Evolutionary conservation across 306 rosid genomes (phyloP).

Genomic region (Acmispon strigosus): DNA sequence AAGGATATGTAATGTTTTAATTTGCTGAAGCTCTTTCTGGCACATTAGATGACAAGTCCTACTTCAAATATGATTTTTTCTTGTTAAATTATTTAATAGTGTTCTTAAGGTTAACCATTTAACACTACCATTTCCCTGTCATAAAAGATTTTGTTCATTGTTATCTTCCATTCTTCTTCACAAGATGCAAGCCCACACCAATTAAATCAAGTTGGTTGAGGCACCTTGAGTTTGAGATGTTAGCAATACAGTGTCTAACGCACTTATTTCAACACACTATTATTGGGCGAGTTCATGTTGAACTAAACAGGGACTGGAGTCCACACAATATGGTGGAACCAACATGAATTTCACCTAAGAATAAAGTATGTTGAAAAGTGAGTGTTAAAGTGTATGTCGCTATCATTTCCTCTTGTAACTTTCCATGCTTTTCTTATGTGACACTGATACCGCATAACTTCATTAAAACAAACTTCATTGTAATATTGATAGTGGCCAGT

Average conservation of each 20-base stretch:
- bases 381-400: background rate
- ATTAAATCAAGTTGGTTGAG: constrained; percentile 1
- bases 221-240: background rate
- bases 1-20: background rate
- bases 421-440: background rate
- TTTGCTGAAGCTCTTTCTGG: background rate
- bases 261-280: no score
- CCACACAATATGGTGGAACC: background rate
- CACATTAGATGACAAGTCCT: background rate
- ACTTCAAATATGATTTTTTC: background rate
- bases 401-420: background rate
- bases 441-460: background rate
- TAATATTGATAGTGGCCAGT: background rate
- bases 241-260: background rate
- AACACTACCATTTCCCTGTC: background rate
- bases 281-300: no score
- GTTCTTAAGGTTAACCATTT: constrained; percentile 8
- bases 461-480: background rate
- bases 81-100: background rate
- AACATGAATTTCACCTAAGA: background rate
- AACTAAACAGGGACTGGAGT: background rate
- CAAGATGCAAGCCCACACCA: background rate
- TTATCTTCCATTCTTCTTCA: background rate
- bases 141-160: background rate
- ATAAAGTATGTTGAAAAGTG: background rate